Percentiles rank a stretch among this genome's conserved stretches.
These are phyloP conservation scores for Talaromyces albobiverticillius DNA, from an alignment of 2,329 filamentous ascomycete genomes.

Conservation along the genomic window DNA sequence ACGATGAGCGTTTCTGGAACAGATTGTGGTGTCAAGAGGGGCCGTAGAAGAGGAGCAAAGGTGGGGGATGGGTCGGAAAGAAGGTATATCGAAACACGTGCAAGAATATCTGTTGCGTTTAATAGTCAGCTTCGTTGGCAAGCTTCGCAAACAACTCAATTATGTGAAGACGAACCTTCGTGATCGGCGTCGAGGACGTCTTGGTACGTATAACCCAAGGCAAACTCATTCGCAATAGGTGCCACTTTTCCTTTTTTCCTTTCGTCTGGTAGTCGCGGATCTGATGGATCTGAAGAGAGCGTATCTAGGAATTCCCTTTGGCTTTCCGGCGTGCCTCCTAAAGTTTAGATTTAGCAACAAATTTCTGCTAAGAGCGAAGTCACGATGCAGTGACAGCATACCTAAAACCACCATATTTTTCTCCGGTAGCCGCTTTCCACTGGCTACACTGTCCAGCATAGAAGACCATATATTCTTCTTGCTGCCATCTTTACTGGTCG, in stretches of 20 bases:
- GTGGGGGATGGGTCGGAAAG: conserved; percentile 80
- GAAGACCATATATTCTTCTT: conserved; percentile 93
- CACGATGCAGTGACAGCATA: conserved; percentile 40
- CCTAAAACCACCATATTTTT: conserved; percentile 87
- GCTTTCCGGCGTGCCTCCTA: conserved; percentile 77
- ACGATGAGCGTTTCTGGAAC: conserved; percentile 85
- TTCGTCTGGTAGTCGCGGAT: conserved; percentile 45
- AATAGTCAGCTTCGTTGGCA: background rate
- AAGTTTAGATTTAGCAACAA: conserved; percentile 11
- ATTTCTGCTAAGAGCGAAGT: conserved; percentile 18
- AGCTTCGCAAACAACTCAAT: background rate
- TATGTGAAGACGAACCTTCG: conserved; percentile 60
- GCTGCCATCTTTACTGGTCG: conserved; percentile 58
- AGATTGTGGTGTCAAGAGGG: conserved; percentile 77
- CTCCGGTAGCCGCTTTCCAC: conserved; percentile 82
- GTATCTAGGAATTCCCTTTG: conserved; percentile 79
- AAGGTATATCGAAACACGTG: conserved; percentile 83
- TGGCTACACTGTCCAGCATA: conserved; percentile 86
- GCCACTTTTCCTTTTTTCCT: conserved; percentile 56
- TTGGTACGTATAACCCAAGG: conserved; percentile 90
- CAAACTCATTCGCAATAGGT: conserved; percentile 87
- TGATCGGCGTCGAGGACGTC: conserved; percentile 92
- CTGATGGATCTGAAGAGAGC: conserved; percentile 43
- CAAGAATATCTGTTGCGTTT: conserved; percentile 69
- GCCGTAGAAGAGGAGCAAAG: conserved; percentile 78